Evolutionary conservation across 805 yeast species (phyloP), one percentile per base, ranked within the genome.

Genomic region (Suhomyces prunicola): DNA sequence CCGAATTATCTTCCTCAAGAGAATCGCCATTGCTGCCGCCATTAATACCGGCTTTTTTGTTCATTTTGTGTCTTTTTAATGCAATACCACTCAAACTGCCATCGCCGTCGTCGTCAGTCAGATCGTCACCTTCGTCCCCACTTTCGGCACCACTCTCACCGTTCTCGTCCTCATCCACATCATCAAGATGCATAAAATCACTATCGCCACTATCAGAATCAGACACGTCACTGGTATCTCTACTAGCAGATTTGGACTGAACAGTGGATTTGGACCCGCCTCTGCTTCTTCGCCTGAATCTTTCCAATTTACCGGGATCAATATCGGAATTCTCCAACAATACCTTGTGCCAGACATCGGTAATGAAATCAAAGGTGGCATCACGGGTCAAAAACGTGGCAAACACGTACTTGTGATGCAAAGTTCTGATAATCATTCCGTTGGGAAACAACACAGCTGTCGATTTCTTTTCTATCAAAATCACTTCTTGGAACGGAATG

Each of bases 381-480:
- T 93, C 97, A 52, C 97, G 79, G 1, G 93, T 82, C 6, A 90
- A 73, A 63, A 93, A 91, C 51, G 96, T 89, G 12, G 97, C 97
- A 75, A 93, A 92, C 17, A 83, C 83, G 61, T 90, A 88, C 56
- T 81, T 83, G 4, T 78, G 81, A 69, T 76, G 81, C 36, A 71
- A 75, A 0, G 94, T 87, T 59, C 84, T 86, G 23, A 90, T 76
- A 5, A 81, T 73, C 41, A 93, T 90, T 3, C 96, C 97, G 66
- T 93, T 93, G 22, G 96, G 96, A 63, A 93, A 90, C 23, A 93
- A 74, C 0, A 96, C 97, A 5, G 90, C 97, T 0, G 97, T 90
- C 17, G 85, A 79, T 53, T 85, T 87, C 68, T 90, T 89, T 62
- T 93, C 97, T 59, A 91, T 82, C 27, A 80, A 75, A 9, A 79